These are phyloP conservation scores for Cryphonectria carpinicola DNA, from an alignment of 2,329 filamentous ascomycete genomes.

Conservation along the genomic window DNA sequence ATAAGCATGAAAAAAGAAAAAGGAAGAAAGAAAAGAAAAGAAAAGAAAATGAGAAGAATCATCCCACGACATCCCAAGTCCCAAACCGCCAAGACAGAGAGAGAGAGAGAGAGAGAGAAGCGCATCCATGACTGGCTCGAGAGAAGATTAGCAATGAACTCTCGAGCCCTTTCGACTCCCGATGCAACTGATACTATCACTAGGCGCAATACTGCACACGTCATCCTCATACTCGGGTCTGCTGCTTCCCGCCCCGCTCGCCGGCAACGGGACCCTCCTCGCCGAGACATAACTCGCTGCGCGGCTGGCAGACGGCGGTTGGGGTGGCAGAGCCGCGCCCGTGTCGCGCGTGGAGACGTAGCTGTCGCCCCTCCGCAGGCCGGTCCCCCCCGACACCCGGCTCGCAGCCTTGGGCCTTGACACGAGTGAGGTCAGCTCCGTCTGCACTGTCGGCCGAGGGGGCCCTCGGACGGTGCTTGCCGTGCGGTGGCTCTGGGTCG, in stretches of 20 bases:
- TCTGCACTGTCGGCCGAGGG: constrained; percentile 30
- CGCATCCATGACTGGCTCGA: background rate
- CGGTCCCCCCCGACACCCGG: constrained; percentile 32
- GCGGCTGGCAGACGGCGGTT: constrained; percentile 26
- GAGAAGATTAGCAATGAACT: constrained; percentile 33
- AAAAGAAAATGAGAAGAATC: background rate
- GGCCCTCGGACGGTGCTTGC: constrained; percentile 40
- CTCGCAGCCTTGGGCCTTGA: constrained; percentile 37
- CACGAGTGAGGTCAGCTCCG: constrained; percentile 31
- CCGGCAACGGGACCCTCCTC: constrained; percentile 45
- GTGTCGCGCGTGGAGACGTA: constrained; percentile 30
- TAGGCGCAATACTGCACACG: constrained; percentile 59
- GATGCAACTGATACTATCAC: constrained; percentile 66
- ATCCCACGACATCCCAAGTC: too few species aligned
- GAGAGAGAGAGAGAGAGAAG: background rate
- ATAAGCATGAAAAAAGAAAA: background rate
- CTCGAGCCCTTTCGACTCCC: constrained; percentile 46
- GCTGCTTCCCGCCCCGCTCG: constrained; percentile 47
- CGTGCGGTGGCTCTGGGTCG: constrained; percentile 46
- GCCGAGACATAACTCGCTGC: constrained; percentile 35
- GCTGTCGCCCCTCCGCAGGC: constrained; percentile 31
- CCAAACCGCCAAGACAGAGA: background rate
- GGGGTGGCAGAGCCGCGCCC: background rate
- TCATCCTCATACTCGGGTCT: constrained; percentile 47
- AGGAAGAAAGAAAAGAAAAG: background rate